Percentiles rank a stretch among this genome's conserved stretches.
Evolutionary conservation across 2,329 filamentous ascomycete genomes (phyloP).

Genomic region (Chrysosphaeria jannelii): DNA sequence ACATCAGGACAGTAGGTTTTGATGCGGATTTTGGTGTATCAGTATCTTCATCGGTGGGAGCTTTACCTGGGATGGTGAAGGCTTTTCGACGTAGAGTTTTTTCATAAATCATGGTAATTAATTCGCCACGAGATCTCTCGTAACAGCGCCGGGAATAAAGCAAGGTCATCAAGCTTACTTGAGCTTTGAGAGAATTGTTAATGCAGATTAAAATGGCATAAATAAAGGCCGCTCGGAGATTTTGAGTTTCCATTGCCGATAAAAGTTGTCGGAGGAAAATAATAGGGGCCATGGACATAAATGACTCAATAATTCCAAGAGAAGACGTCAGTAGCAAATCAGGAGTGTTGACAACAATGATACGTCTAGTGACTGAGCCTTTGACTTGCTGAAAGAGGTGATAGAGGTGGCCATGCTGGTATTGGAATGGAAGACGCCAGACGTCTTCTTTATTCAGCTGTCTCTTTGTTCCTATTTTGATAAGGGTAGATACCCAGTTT

Average conservation of each 20-base stretch:
- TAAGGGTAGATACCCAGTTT: conserved; percentile 53
- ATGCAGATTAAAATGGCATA: conserved; percentile 33
- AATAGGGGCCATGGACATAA: conserved; percentile 24
- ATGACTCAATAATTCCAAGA: conserved; percentile 32
- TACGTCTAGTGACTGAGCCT: conserved; percentile 38
- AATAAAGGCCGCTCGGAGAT: conserved; percentile 25
- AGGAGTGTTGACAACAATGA: conserved; percentile 48
- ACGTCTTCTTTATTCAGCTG: conserved; percentile 54
- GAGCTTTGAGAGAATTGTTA: conserved; percentile 27
- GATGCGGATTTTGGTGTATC: too few relatives aligned
- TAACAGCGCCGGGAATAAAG: conserved; percentile 72
- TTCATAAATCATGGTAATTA: conserved; percentile 35
- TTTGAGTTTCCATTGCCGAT: conserved; percentile 25
- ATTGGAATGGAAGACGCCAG: conserved; percentile 52
- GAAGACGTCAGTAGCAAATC: conserved; percentile 39
- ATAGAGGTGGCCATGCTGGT: conserved; percentile 51
- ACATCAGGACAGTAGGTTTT: conserved; percentile 1
- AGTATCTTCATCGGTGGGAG: conserved; percentile 7
- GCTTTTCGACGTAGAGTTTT: conserved; percentile 39
- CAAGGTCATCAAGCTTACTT: conserved; percentile 35
- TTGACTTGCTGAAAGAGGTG: conserved; percentile 39
- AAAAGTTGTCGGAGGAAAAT: conserved; percentile 45
- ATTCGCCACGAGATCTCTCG: conserved; percentile 56
- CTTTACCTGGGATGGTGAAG: conserved; percentile 18
- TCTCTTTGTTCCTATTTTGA: conserved; percentile 27